These are phyloP conservation scores for Bombardia bombarda DNA, from an alignment of 495 filamentous ascomycete genomes.

Conservation along the genomic window DNA sequence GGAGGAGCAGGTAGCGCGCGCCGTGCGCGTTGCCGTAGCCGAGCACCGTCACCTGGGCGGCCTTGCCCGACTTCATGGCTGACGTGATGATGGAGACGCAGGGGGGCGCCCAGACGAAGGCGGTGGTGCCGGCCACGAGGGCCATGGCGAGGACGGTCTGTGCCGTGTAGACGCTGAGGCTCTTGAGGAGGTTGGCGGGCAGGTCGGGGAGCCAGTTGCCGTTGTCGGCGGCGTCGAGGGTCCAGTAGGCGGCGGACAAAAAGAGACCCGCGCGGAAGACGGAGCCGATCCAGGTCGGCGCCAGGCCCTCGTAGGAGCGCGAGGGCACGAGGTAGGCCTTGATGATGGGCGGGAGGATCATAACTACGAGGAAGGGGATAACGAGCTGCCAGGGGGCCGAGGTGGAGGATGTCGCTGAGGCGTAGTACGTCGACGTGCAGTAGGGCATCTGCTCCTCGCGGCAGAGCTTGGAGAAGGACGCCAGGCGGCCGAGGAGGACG, in stretches of 20 bases:
- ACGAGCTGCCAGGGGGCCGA: slow-evolving; percentile 84
- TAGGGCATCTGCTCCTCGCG: slow-evolving; percentile 98
- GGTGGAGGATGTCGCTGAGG: slow-evolving; percentile 83
- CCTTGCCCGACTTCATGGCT: slow-evolving; percentile 28
- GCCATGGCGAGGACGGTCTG: slow-evolving; percentile 69
- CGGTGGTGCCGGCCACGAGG: slow-evolving; percentile 56
- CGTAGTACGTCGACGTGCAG: slow-evolving; percentile 92
- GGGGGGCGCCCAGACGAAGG: slow-evolving; percentile 67
- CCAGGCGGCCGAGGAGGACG: slow-evolving; percentile 67
- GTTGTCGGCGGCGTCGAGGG: slow-evolving; percentile 84
- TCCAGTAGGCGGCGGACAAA: slow-evolving; percentile 76
- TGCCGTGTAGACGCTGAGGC: slow-evolving; percentile 63
- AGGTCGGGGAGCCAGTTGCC: slow-evolving; percentile 66
- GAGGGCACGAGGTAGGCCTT: slow-evolving; percentile 68
- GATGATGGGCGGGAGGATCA: slow-evolving; percentile 70
- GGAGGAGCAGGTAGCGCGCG: slow-evolving; percentile 79
- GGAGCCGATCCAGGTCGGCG: slow-evolving; percentile 73
- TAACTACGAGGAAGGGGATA: slow-evolving; percentile 66
- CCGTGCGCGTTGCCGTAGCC: slow-evolving; percentile 92
- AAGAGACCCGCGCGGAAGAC: slow-evolving; percentile 71
- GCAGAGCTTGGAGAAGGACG: slow-evolving; percentile 86
- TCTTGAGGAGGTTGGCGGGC: slow-evolving; percentile 57
- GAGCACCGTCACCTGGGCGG: slow-evolving; percentile 65
- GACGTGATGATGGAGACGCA: slow-evolving; percentile 53
- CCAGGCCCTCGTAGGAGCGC: slow-evolving; percentile 77